Evolutionary conservation across 176 grass and related monocot species (phyloP).

Genomic region (Luzula sylvatica): DNA sequence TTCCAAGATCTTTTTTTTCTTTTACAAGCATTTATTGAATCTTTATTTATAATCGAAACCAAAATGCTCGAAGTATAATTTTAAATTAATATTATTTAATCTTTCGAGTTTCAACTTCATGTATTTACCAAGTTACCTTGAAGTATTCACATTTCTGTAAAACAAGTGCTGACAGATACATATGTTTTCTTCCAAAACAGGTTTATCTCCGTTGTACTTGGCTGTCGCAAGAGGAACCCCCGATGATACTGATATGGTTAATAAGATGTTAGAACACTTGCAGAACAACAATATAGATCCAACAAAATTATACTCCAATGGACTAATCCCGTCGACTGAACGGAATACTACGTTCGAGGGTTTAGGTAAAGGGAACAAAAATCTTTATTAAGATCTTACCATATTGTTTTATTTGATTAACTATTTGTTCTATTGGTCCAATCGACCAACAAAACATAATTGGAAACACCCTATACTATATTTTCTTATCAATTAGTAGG

Average conservation of each 20-base stretch:
- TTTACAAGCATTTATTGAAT: too few relatives aligned
- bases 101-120: too few relatives aligned
- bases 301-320: not conserved
- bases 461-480: too few relatives aligned
- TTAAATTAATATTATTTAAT: too few relatives aligned
- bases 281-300: not conserved
- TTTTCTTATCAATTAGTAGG: too few relatives aligned
- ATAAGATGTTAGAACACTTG: not conserved
- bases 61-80: too few relatives aligned
- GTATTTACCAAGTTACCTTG: too few relatives aligned
- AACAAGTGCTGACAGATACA: too few relatives aligned
- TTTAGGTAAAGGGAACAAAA: conserved; percentile 1
- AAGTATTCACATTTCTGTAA: too few relatives aligned
- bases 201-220: conserved; percentile 16
- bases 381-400: not conserved
- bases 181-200: too few relatives aligned
- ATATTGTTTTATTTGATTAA: not conserved
- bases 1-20: too few relatives aligned
- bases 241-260: not conserved
- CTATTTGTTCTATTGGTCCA: not conserved
- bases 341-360: not conserved
- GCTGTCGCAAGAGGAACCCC: not conserved
- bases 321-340: not conserved
- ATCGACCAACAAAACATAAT: not conserved
- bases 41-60: too few relatives aligned